Evolutionary conservation across 768 basidiomycete genomes (phyloP), one percentile per base, ranked within the genome.

Genomic region (Agaricus sinodeliciosus): DNA sequence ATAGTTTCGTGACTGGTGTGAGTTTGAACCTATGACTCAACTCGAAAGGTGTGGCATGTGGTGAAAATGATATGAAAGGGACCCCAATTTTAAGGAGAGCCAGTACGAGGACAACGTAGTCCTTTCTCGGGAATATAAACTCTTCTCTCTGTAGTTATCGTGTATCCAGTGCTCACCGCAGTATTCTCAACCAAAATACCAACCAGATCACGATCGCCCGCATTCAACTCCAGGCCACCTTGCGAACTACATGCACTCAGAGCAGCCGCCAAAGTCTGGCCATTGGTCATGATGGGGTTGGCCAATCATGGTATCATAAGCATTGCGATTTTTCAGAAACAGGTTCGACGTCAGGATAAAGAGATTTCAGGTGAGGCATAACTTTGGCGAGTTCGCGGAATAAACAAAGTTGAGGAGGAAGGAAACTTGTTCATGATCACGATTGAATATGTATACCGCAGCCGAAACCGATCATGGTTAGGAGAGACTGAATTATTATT

Each of bases 171-270:
- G 8, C 80, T 58, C 66, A 86, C 87, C 62, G 82, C 61, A 35
- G 78, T 81, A 60, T 89, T 90, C 42, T 83, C 75, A 63, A 78
- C 78, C 61, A 87, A 75, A 13, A 90, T 77, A 3, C 84, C 87
- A 19, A 87, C 71, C 19, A 87, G 76, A 49, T 84, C 81, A 0
- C 70, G 71, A 22, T 75, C 69, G 39, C 69, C 69, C 0, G 65
- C 62, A 5, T 64, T 59, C 11, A 89, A 61, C 0, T 76, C 84
- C 1, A 85, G 67, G 0, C 87, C 84, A 1, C 84, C 84, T n/a
- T n/a, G n/a, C n/a, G n/a, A n/a, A n/a, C n/a, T 50, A 7, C 76
- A 71, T 18, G 67, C 63, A 1, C 67, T 75, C 11, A 87, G 68
- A 0, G 77, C 81, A 0, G 83, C 84, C 3, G 80, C 77, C 16